A percentile compares a stretch with the other conserved stretches of the same genome.
Conservation (phyloP, 1,284 basidiomycete genomes). For the Gymnopus androsaceus region DNA sequence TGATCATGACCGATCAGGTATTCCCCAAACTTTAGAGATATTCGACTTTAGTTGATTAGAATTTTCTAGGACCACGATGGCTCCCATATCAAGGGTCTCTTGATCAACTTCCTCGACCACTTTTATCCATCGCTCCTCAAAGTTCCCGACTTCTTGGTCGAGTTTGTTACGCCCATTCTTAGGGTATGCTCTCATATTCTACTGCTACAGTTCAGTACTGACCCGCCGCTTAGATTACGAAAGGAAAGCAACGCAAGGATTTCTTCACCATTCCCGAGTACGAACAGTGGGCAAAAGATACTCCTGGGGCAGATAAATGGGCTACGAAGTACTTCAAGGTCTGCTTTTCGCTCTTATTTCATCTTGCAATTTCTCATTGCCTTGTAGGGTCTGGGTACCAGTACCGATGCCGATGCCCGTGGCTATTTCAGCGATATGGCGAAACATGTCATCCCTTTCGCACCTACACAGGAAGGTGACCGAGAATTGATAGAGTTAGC, state of each 20-base stretch:
- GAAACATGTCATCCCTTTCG: slow-evolving; percentile 94
- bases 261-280: slow-evolving; percentile 99
- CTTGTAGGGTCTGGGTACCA: slow-evolving; percentile 91
- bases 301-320: slow-evolving; percentile 86
- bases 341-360: slow-evolving; percentile 22
- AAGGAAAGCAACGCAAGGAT: slow-evolving; percentile 79
- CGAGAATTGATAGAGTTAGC: slow-evolving; percentile 93
- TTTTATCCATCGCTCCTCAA: slow-evolving; percentile 96
- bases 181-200: slow-evolving; percentile 58
- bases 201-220: neutral
- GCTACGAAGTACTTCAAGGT: slow-evolving; percentile 96
- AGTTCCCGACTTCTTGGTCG: slow-evolving; percentile 91
- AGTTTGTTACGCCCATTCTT: slow-evolving; percentile 99
- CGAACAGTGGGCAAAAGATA: slow-evolving; percentile 87
- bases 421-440: slow-evolving; percentile 93
- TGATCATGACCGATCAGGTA: slow-evolving; percentile 99
- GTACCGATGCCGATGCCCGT: slow-evolving; percentile 84
- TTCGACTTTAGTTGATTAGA: slow-evolving; percentile 16
- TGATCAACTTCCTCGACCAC: slow-evolving; percentile 98
- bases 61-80: slow-evolving; percentile 93
- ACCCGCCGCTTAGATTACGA: slow-evolving; percentile 56
- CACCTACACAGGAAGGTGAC: slow-evolving; percentile 81
- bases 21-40: slow-evolving; percentile 6
- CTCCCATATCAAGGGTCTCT: slow-evolving; percentile 98
- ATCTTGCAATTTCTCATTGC: neutral